Evolutionary conservation across 371 early-diverging fungal species (phyloP).

Genomic region (Choanephora cucurbitarum): DNA sequence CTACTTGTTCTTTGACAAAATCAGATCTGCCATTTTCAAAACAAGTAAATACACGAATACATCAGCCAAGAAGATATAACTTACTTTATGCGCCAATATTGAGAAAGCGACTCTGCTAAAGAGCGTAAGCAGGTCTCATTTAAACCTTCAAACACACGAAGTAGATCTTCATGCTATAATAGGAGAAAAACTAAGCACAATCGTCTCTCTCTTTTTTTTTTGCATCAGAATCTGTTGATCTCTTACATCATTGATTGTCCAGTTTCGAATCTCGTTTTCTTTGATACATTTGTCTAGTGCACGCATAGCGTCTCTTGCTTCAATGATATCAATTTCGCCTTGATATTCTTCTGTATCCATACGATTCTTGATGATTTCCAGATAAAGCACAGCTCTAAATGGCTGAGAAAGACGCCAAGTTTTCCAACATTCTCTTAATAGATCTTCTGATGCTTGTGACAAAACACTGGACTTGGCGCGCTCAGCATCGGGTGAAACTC

Average conservation of each 20-base stretch:
- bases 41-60: too few species aligned
- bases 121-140: constrained; percentile 42
- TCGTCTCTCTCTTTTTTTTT: too few species aligned
- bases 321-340: constrained; percentile 39
- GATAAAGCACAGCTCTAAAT: constrained; percentile 63
- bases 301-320: constrained; percentile 53
- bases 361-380: constrained; percentile 63
- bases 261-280: constrained; percentile 45
- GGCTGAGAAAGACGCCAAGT: constrained; percentile 72
- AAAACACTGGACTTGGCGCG: constrained; percentile 53
- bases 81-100: constrained; percentile 51
- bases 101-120: constrained; percentile 40
- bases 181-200: constrained; percentile 11
- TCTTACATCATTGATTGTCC: constrained; percentile 61
- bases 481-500: constrained; percentile 50
- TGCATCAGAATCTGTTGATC: too few species aligned
- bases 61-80: background rate
- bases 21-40: too few species aligned
- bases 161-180: constrained; percentile 42
- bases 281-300: constrained; percentile 50
- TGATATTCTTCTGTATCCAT: constrained; percentile 40
- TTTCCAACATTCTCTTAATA: constrained; percentile 68
- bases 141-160: constrained; percentile 47
- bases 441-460: constrained; percentile 59
- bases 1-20: constrained; percentile 41